Percentiles rank a stretch among this genome's conserved stretches.
Conservation (phyloP, 2,329 filamentous ascomycete genomes). For the Exophiala sp. region DNA sequence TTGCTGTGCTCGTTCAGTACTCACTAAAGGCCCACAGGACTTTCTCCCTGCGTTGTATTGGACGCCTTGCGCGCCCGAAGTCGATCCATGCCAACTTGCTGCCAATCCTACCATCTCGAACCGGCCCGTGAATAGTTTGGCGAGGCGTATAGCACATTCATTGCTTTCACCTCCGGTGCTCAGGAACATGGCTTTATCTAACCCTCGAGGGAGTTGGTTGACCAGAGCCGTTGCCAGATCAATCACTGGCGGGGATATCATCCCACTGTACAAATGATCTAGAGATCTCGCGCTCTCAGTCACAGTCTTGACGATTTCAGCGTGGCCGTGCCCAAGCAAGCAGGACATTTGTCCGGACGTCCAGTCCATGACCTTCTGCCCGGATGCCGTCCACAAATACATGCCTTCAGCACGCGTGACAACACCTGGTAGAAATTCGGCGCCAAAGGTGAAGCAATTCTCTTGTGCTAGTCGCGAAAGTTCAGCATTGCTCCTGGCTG, state of each 20-base stretch:
- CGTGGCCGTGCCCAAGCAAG: conserved; percentile 55
- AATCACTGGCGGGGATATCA: conserved; percentile 57
- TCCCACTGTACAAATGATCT: conserved; percentile 58
- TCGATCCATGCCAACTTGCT: conserved; percentile 61
- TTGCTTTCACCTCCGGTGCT: conserved; percentile 56
- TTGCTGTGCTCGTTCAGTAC: not conserved
- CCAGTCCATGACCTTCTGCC: conserved; percentile 52
- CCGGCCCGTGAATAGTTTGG: conserved; percentile 61
- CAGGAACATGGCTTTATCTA: conserved; percentile 57
- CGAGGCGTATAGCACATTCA: conserved; percentile 62
- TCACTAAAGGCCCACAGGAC: conserved; percentile 46
- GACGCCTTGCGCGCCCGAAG: conserved; percentile 49
- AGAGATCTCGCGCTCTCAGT: conserved; percentile 47
- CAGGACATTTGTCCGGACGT: conserved; percentile 61
- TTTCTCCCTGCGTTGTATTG: conserved; percentile 53
- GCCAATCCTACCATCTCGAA: conserved; percentile 61
- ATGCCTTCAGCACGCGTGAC: conserved; percentile 46
- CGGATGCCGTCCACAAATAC: conserved; percentile 43
- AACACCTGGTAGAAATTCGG: conserved; percentile 34
- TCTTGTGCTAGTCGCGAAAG: not conserved
- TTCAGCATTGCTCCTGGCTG: not conserved
- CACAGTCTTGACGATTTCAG: conserved; percentile 55
- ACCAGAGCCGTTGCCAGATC: conserved; percentile 50
- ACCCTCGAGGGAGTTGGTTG: conserved; percentile 44
- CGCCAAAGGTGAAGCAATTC: conserved; percentile 6